Base-by-base conservation (phyloP, 495 filamentous ascomycete species). In the Penicillium arizonense region DNA sequence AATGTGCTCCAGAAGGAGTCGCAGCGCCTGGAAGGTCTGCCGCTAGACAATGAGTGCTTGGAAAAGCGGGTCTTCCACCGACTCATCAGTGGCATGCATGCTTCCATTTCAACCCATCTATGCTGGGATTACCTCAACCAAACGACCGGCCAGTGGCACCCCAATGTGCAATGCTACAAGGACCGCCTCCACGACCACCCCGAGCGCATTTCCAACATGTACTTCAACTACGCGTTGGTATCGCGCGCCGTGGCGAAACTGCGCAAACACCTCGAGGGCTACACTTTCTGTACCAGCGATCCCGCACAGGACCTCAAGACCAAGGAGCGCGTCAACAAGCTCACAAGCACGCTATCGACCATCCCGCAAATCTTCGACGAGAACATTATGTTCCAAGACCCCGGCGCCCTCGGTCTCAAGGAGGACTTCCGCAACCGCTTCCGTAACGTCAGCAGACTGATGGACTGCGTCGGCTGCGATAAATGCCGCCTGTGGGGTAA, bases 401-500 rank as follows among this genome's bases (percentile, higher is more conserved):
- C 78, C 10, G 67, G 65, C 52, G 83, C 85, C 52, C 82, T 87
- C 53, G 87, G 85, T 30, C 77, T 97, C 34, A 97, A 97, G 66
- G 95, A 97, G 66, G 94, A 98, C 65, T 98, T 98, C 80, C 87
- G 90, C 59, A 93, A 95, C 65, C 89, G 94, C 12, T 97, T 98
- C 82, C 82, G 94, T 57, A 98, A 98, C 58, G 90, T 98, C 47
- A 91, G 87, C 58, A 83, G 94, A 18, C 74, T 97, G 59, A 98
- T 98, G 94, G 94, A 98, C 72, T 98, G 94, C 68, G 94, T 97
- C 13, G 94, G 94, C 18, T 98, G 94, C 71, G 94, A 98, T 74
- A 98, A 98, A 74, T 98, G 94, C 73, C 84, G 94, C 13, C 83
- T 98, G 3, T 98, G 94, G 95, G 94, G 94, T 44, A 98, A 97